phyloP scores from a whole-genome alignment of 495 filamentous ascomycete species.

The Hypomontagnella submonticulosa region DNA sequence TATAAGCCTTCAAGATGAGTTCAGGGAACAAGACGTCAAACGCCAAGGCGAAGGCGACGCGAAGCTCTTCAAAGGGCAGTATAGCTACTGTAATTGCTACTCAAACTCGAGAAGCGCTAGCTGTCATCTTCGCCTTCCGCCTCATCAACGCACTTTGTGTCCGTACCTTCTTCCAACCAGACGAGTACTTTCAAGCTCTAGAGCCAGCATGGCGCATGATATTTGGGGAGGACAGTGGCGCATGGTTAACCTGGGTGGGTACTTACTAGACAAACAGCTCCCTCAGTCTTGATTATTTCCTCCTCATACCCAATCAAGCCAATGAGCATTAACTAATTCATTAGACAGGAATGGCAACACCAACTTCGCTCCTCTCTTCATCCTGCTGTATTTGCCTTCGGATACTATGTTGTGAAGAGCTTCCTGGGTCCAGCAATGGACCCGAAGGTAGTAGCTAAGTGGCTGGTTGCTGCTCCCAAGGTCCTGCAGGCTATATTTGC shows the following conservation, averaged over 20 bases:
- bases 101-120: constrained; percentile 61
- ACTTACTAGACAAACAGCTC: constrained; percentile 2
- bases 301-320: background rate
- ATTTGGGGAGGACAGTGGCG: constrained; percentile 79
- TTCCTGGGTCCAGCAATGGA: constrained; percentile 33
- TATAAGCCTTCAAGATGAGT: constrained; percentile 38
- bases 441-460: constrained; percentile 41
- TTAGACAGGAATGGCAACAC: constrained; percentile 86
- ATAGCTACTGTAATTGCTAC: constrained; percentile 37
- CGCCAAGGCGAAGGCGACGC: constrained; percentile 20
- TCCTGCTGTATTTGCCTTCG: constrained; percentile 80
- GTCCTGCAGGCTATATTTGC: constrained; percentile 80
- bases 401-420: constrained; percentile 72
- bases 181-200: constrained; percentile 96
- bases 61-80: constrained; percentile 15
- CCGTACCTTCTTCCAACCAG: constrained; percentile 98
- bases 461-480: constrained; percentile 77
- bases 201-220: constrained; percentile 94
- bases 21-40: constrained; percentile 29
- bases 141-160: constrained; percentile 85
- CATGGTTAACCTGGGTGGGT: constrained; percentile 96
- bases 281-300: background rate
- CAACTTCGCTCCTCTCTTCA: constrained; percentile 93
- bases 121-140: constrained; percentile 78
- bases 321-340: constrained; percentile 29